Percentiles rank a stretch among this genome's conserved stretches.
These are phyloP conservation scores for Naganishia antarctica DNA, from an alignment of 768 basidiomycete genomes.

Conservation along the genomic window DNA sequence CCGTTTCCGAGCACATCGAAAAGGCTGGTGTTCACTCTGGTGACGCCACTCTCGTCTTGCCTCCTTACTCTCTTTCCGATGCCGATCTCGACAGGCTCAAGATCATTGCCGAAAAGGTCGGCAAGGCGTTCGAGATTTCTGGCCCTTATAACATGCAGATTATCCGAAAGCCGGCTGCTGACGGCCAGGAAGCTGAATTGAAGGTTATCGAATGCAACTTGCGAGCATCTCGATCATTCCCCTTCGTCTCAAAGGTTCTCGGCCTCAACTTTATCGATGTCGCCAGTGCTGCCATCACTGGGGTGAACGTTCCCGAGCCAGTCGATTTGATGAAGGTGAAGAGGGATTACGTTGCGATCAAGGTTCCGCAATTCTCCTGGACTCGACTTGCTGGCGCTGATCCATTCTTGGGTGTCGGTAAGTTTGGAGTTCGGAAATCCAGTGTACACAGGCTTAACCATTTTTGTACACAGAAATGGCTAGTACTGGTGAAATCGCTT, in stretches of 20 bases:
- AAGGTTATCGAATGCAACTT: conserved; percentile 99
- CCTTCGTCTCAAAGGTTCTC: conserved; percentile 93
- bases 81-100: conserved; percentile 81
- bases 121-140: conserved; percentile 87
- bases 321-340: conserved; percentile 84
- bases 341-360: conserved; percentile 88
- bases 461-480: conserved; percentile 73
- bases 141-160: conserved; percentile 99
- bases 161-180: conserved; percentile 70
- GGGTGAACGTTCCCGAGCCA: conserved; percentile 79
- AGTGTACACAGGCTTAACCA: neutral
- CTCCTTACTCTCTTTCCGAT: conserved; percentile 74
- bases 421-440: conserved; percentile 45
- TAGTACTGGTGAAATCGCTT: conserved; percentile 93
- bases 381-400: conserved; percentile 89
- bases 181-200: conserved; percentile 61
- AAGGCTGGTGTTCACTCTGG: conserved; percentile 98
- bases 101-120: conserved; percentile 90
- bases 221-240: conserved; percentile 92
- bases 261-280: conserved; percentile 96
- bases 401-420: conserved; percentile 91
- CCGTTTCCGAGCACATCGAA: conserved; percentile 96
- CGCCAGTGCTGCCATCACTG: conserved; percentile 71
- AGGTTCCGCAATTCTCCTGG: conserved; percentile 98
- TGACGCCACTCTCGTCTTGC: conserved; percentile 94